Conservation (phyloP, 75 land plant species). For the Pinus tabuliformis region DNA sequence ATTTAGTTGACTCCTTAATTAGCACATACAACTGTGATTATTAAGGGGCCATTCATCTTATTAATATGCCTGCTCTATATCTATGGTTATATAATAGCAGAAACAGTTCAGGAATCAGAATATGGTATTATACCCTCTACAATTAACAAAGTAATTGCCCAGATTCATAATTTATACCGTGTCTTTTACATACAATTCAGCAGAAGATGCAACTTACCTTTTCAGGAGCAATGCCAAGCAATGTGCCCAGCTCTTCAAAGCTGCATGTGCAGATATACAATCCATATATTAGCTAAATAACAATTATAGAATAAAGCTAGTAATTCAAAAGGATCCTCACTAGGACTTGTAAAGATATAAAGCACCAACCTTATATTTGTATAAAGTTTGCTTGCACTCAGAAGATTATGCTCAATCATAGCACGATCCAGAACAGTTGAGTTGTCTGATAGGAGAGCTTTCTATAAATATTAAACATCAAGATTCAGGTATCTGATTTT, state of each 20-base stretch:
- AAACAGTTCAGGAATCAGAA: no score
- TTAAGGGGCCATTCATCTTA: no score
- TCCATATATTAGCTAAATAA: constrained; percentile 4
- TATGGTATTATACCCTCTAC: no score
- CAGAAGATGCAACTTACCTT: constrained; percentile 51
- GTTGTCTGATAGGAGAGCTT: constrained; percentile 96
- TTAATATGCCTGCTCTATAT: no score
- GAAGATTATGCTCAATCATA: constrained; percentile 98
- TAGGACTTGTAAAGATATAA: background rate
- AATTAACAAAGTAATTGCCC: no score
- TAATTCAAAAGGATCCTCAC: background rate
- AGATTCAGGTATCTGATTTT: background rate
- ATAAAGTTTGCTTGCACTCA: constrained; percentile 98
- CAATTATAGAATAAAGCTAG: background rate
- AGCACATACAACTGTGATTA: no score
- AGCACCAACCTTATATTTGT: constrained; percentile 84
- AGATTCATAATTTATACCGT: no score
- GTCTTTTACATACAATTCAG: no score
- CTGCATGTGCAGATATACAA: constrained; percentile 29
- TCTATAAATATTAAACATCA: constrained; percentile 31
- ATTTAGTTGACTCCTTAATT: no score
- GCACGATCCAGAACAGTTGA: constrained; percentile 98
- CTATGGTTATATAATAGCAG: no score
- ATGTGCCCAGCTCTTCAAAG: constrained; percentile 92
- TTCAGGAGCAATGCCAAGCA: constrained; percentile 91